phyloP scores from a whole-genome alignment of 306 rosid species.

The Vigna mungo region DNA sequence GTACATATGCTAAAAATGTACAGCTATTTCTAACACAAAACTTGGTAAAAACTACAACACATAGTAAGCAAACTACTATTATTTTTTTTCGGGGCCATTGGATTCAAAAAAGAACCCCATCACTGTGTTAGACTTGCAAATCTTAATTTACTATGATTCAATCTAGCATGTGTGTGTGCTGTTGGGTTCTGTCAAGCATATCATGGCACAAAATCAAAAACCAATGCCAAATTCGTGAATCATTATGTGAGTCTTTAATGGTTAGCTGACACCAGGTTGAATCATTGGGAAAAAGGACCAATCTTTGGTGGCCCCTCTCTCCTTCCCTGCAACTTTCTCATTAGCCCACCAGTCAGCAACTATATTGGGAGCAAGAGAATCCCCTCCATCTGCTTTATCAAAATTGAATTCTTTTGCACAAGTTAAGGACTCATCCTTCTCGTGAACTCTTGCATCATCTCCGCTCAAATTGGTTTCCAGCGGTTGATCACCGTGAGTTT shows the following conservation, averaged over 20 bases:
- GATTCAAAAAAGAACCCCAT: conserved; percentile 50
- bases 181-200: conserved; percentile 30
- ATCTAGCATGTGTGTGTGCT: conserved; percentile 32
- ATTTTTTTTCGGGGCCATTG: conserved; percentile 39
- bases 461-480: conserved; percentile 45
- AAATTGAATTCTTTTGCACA: conserved; percentile 86
- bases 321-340: conserved; percentile 72
- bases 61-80: conserved; percentile 36
- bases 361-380: conserved; percentile 55
- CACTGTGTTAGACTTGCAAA: conserved; percentile 48
- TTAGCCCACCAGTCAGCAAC: conserved; percentile 92
- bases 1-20: conserved; percentile 41
- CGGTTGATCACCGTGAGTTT: conserved; percentile 50
- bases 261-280: conserved; percentile 71
- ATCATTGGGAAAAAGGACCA: conserved; percentile 91
- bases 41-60: conserved; percentile 32
- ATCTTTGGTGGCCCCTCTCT: conserved; percentile 53
- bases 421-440: conserved; percentile 65
- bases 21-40: conserved; percentile 42
- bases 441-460: conserved; percentile 51
- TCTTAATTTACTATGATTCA: conserved; percentile 47
- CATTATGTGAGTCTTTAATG: conserved; percentile 33
- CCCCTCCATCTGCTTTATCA: conserved; percentile 78
- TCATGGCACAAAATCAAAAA: conserved; percentile 41
- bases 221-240: conserved; percentile 38